A percentile compares a stretch with the other conserved stretches of the same genome.
phyloP scores from a whole-genome alignment of 208 protist genomes.

The Crithidia mellificae region DNA sequence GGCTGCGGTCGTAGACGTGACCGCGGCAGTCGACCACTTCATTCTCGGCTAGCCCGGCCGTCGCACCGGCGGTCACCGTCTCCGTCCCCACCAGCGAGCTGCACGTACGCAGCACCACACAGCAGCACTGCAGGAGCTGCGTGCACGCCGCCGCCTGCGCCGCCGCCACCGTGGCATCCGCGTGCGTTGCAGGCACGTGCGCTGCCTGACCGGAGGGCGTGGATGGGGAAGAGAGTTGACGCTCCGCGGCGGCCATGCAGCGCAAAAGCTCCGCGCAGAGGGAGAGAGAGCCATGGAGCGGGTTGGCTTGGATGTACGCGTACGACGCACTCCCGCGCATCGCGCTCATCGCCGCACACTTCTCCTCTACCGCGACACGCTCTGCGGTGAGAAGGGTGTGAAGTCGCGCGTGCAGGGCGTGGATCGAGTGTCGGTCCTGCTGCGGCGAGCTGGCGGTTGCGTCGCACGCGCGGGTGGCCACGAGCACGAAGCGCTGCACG shows the following conservation, averaged over 20 bases:
- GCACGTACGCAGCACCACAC: conserved; percentile 47
- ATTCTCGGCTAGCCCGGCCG: conserved; percentile 1
- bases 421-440: conserved; percentile 9
- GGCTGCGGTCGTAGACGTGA: conserved; percentile 71
- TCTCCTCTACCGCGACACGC: conserved; percentile 23
- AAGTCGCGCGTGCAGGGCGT: conserved; percentile 17
- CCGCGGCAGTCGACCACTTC: conserved; percentile 88
- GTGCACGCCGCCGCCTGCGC: conserved; percentile 32
- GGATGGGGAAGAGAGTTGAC: not conserved
- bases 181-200: no score
- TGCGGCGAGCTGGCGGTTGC: conserved; percentile 9
- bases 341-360: conserved; percentile 33
- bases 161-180: not conserved
- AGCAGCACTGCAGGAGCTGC: conserved; percentile 49
- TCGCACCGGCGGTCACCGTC: conserved; percentile 16
- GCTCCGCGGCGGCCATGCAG: conserved; percentile 13
- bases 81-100: conserved; percentile 42
- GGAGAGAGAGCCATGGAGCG: conserved; percentile 72
- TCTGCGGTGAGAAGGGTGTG: conserved; percentile 23
- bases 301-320: conserved; percentile 57
- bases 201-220: not conserved
- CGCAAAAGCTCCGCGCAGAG: conserved; percentile 61
- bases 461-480: conserved; percentile 20
- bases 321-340: conserved; percentile 41
- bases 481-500: conserved; percentile 60